Evolutionary conservation across 768 basidiomycete species (phyloP).

Genomic region (Suillus brevipes): DNA sequence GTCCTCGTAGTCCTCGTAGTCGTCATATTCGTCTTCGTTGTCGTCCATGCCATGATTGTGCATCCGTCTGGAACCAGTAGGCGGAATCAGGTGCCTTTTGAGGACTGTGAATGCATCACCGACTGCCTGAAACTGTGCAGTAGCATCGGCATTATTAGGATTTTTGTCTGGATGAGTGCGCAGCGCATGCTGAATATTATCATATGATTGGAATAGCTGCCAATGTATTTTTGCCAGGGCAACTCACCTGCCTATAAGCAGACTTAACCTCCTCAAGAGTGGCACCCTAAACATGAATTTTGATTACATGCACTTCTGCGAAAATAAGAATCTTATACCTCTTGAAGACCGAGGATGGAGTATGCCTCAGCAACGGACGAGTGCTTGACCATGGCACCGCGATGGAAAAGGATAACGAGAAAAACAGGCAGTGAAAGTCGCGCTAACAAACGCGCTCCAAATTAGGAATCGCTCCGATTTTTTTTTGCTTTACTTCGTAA

Average conservation of each 20-base stretch:
- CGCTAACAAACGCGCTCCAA: constrained; percentile 28
- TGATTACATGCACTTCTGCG: constrained; percentile 5
- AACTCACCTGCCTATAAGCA: constrained; percentile 65
- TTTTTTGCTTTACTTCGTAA: constrained; percentile 4
- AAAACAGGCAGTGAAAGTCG: constrained; percentile 19
- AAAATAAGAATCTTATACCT: constrained; percentile 36
- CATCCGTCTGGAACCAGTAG: constrained; percentile 24
- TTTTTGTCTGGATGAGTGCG: constrained; percentile 81
- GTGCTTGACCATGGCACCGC: constrained; percentile 37
- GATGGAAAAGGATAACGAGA: constrained; percentile 8
- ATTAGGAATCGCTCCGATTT: constrained; percentile 14
- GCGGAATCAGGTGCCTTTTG: constrained; percentile 51
- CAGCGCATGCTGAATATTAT: constrained; percentile 50
- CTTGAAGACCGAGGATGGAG: constrained; percentile 49
- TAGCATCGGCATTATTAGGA: constrained; percentile 61
- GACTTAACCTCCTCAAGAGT: constrained; percentile 65
- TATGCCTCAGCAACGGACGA: constrained; percentile 40
- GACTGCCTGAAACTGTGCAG: constrained; percentile 66
- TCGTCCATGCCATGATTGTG: constrained; percentile 32
- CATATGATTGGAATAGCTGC: constrained; percentile 4
- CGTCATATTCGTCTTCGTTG: constrained; percentile 36
- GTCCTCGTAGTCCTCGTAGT: constrained; percentile 35
- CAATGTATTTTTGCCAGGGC: constrained; percentile 1
- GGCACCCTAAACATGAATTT: constrained; percentile 44
- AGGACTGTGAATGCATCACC: constrained; percentile 68